Evolutionary conservation across 2,329 filamentous ascomycete genomes (phyloP), one percentile per base, ranked within the genome.

Genomic region (Apiospora phragmitis): DNA sequence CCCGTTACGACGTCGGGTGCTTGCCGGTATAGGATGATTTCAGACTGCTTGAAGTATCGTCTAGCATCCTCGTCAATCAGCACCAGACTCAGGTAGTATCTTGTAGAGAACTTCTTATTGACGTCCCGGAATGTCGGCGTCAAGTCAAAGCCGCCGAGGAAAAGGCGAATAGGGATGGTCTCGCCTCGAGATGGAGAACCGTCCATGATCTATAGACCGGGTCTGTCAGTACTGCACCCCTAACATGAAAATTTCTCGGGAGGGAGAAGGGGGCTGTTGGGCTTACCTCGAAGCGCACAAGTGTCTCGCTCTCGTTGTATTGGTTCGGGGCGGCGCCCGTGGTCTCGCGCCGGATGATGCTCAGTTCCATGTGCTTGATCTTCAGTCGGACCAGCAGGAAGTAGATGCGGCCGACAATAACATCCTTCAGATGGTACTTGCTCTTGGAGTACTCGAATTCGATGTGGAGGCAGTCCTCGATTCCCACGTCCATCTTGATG

Each of bases 401-500:
- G 85, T 99, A 99, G 86, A 99, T 99, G 76, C 97, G 90, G 71
- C 96, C 96, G 70, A 99, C 96, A 76, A 99, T 99, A 74, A 99
- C 96, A 81, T 99, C 96, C 85, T 99, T 99, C 71, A 99, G 89
- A 79, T 99, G 96, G 83, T 99, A 99, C 85, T 98, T 98, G 81
- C 92, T 96, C 87, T 99, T 99, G 83, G 93, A 97, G 85, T 99
- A 99, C 84, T 99, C 96, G 77, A 99, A 99, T 83, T 99, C 96
- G 76, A 99, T 99, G 84, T 99, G 96, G 76, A 99, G 86, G 81
- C 96, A 99, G 85, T 99, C 97, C 85, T 99, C 96, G 79, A 99
- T 99, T 71, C 96, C 96, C 71, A 99, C 96, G 81, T 99, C 96
- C 96, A 99, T 99, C 89, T 99, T 99, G 87, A 99, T 99, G 76